Evolutionary conservation across 345 rosid genomes (phyloP).

Genomic region (Acer saccharum): DNA sequence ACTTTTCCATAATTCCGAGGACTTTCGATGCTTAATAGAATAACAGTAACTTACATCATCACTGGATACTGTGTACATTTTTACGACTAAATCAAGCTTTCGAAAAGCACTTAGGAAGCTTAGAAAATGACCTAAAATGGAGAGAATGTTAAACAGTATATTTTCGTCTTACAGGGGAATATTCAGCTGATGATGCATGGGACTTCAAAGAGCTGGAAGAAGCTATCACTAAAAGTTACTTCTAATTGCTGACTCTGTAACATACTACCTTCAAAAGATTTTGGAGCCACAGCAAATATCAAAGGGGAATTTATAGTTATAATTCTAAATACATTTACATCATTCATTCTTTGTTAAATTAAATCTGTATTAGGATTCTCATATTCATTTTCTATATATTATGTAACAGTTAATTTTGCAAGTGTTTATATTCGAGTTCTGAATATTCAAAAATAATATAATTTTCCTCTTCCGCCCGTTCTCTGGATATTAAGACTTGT

Average conservation of each 20-base stretch:
- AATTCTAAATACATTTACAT: not conserved
- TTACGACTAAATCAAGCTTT: not conserved
- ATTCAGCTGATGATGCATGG: conserved; percentile 84
- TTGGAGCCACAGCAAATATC: not conserved
- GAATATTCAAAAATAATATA: no score
- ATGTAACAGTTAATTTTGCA: not conserved
- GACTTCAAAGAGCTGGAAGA: conserved; percentile 86
- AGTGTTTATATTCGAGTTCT: not conserved
- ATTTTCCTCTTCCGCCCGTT: not conserved
- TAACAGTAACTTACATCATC: no score
- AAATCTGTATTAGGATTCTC: no score
- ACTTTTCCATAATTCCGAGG: not conserved
- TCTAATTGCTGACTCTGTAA: conserved; percentile 29
- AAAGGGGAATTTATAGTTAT: not conserved
- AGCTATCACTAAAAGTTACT: conserved; percentile 68
- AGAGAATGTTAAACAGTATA: not conserved
- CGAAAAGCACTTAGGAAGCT: not conserved
- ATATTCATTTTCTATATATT: no score
- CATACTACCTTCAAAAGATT: not conserved
- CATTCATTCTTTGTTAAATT: not conserved
- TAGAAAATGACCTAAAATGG: not conserved
- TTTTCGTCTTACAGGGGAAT: conserved; percentile 54
- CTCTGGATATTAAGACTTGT: not conserved
- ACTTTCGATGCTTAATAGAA: not conserved
- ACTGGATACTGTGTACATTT: no score